A percentile compares a stretch with the other conserved stretches of the same genome.
These are phyloP conservation scores for Pinguiococcus pyrenoidosus DNA, from an alignment of 108 stramenopile species.

Conservation along the genomic window DNA sequence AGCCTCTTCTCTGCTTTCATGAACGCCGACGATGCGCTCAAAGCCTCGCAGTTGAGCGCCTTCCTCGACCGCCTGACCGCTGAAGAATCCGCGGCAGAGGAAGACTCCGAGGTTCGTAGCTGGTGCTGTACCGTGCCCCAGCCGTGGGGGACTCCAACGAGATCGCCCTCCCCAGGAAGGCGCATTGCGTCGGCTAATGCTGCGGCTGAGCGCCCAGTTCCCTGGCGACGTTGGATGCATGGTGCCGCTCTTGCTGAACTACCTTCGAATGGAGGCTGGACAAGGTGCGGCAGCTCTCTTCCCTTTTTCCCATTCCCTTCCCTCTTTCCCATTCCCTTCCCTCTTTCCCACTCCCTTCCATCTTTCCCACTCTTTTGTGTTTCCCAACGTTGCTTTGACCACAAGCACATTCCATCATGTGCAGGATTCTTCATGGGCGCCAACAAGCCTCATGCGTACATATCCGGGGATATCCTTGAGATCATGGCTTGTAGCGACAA, in stretches of 20 bases:
- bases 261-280: constrained; percentile 22
- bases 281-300: too few relatives aligned
- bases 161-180: constrained; percentile 47
- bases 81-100: constrained; percentile 30
- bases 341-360: too few relatives aligned
- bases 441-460: constrained; percentile 40
- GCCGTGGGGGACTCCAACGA: not conserved
- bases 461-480: constrained; percentile 35
- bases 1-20: constrained; percentile 40
- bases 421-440: constrained; percentile 39
- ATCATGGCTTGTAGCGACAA: constrained; percentile 97
- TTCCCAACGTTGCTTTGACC: too few relatives aligned
- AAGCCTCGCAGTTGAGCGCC: constrained; percentile 36
- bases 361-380: too few relatives aligned
- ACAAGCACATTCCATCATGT: too few relatives aligned
- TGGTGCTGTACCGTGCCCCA: too few relatives aligned
- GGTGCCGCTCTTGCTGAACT: constrained; percentile 32
- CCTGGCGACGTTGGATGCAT: constrained; percentile 33
- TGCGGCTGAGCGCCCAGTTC: constrained; percentile 18
- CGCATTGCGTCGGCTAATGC: too few relatives aligned
- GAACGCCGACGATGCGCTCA: constrained; percentile 19
- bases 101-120: too few relatives aligned
- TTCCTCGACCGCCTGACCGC: constrained; percentile 51
- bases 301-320: too few relatives aligned
- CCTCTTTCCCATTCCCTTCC: too few relatives aligned